Evolutionary conservation across 345 rosid genomes (phyloP), one percentile per base, ranked within the genome.

Genomic region (Eucalyptus regnans): DNA sequence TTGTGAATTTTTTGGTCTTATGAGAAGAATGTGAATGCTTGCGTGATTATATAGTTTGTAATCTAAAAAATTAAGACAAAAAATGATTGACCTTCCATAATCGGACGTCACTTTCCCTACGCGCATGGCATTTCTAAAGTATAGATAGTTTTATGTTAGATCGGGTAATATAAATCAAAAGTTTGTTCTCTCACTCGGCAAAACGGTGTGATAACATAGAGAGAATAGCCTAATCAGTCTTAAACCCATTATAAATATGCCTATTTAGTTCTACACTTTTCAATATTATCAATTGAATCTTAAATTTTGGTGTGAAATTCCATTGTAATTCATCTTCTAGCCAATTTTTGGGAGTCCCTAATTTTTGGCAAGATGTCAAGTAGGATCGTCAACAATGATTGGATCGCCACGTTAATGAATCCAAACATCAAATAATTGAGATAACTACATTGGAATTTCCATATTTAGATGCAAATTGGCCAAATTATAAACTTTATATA

Each of bases 401-500:
- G 0, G 76, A 16, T 5, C 4, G 10, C 4, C 43, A 8, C 23
- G 15, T 31, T 3, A 33, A 10, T 8, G 3, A 16, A 3, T 68
- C 23, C 5, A 3, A 0, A 8, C 6, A 1, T 31, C 33, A 31
- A 66, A 31, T 31, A 15, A 66, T 66, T 15, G 41, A 31, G 17
- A 66, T 9, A 9, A 31, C 6, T 31, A 15, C 6, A 15, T 31
- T 7, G 5, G 20, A 66, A n/a, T 16, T 66, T n/a, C 0, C 4
- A 31, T 3, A 3, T 64, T 66, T 15, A 15, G 22, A 15, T 8
- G 11, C 15, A 68, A 68, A 9, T 68, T 68, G 43, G 11, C 13
- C 3, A n/a, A n/a, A 4, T 15, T 64, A 33, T 4, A 64, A n/a
- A 7, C 18, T n/a, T 66, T 66, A 1, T 1, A 14, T 66, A 33